Percentiles rank a stretch among this genome's conserved stretches.
Evolutionary conservation across 345 rosid genomes (phyloP).

Genomic region (Hypericum perforatum): DNA sequence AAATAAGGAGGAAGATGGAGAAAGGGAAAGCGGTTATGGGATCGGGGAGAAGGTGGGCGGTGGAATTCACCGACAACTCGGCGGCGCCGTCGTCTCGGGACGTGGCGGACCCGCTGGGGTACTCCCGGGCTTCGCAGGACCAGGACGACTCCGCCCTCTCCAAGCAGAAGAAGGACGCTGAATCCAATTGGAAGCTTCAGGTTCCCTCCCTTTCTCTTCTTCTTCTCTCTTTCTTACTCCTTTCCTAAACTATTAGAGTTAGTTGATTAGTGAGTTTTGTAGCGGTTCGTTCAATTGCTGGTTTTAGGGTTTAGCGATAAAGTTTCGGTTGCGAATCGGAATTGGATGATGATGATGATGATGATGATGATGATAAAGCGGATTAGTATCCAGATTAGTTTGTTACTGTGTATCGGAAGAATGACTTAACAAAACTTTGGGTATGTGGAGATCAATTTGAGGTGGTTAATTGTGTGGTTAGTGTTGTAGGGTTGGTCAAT

Average conservation of each 20-base stretch:
- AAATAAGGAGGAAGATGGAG: constrained; percentile 39
- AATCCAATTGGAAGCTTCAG: constrained; percentile 94
- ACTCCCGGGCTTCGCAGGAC: constrained; percentile 72
- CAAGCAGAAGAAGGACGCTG: constrained; percentile 97
- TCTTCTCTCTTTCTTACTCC: background rate
- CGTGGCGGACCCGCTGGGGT: constrained; percentile 87
- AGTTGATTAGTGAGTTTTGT: background rate
- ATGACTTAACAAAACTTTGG: too few species aligned
- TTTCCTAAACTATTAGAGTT: background rate
- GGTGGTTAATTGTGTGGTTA: too few species aligned
- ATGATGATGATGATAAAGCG: too few species aligned
- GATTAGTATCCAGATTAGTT: too few species aligned
- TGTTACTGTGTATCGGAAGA: too few species aligned
- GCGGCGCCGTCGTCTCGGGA: constrained; percentile 76
- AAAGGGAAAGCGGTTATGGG: constrained; percentile 98
- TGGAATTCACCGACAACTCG: constrained; percentile 87
- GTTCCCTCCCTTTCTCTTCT: constrained; percentile 21
- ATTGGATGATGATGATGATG: too few species aligned
- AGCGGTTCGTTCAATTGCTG: background rate
- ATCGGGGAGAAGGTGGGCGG: constrained; percentile 91
- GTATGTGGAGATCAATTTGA: too few species aligned
- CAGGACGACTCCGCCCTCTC: constrained; percentile 85
- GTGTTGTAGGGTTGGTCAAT: too few species aligned
- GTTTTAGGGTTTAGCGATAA: too few species aligned
- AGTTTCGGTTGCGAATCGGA: too few species aligned